Conservation (phyloP, 768 basidiomycete species). For the Lactifluus volemus region DNA sequence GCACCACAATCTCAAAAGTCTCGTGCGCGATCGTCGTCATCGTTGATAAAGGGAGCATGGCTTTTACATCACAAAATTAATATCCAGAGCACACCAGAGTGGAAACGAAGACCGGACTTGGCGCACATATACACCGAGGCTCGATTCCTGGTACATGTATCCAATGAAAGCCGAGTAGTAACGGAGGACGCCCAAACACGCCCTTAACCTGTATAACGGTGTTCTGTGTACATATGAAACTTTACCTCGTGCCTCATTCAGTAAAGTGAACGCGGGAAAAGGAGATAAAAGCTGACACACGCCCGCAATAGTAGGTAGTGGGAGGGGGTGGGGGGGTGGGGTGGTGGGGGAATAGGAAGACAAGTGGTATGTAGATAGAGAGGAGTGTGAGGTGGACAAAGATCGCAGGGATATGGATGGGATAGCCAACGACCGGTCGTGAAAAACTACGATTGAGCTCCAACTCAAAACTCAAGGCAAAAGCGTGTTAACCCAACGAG, state of each 20-base stretch:
- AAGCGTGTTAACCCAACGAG: conserved; percentile 11
- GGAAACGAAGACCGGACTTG: conserved; percentile 17
- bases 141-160: conserved; percentile 17
- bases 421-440: conserved; percentile 5
- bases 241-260: conserved; percentile 11
- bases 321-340: too few relatives aligned
- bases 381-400: neutral
- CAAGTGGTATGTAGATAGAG: neutral
- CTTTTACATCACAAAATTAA: conserved; percentile 17
- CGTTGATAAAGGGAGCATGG: conserved; percentile 14
- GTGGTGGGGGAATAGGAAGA: neutral
- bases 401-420: neutral
- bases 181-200: conserved; percentile 9
- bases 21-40: conserved; percentile 13
- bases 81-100: conserved; percentile 5
- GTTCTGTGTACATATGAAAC: conserved; percentile 11
- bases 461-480: conserved; percentile 10
- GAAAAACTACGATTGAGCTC: neutral
- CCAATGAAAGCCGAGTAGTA: conserved; percentile 4
- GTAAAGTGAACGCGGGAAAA: conserved; percentile 18
- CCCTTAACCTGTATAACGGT: conserved; percentile 19
- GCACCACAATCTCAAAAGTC: conserved; percentile 3
- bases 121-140: conserved; percentile 17
- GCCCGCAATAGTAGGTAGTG: neutral
- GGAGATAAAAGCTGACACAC: neutral